Evolutionary conservation across 2,329 filamentous ascomycete species (phyloP), one percentile per base, ranked within the genome.

Genomic region (Rutstroemia sp.): DNA sequence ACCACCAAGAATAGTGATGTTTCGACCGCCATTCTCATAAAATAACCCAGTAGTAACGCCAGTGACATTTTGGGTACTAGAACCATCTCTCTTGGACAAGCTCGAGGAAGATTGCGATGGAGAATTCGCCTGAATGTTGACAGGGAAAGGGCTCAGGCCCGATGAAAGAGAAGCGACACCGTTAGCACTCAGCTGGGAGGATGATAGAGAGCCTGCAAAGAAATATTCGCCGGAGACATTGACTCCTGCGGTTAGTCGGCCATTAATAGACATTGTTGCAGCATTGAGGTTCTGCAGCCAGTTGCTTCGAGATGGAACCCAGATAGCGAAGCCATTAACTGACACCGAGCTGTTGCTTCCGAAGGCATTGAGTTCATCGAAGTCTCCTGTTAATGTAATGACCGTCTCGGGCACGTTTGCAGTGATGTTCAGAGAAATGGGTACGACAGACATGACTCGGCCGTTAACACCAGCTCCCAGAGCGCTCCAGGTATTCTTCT

Each of bases 401-500:
- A 87, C 89, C 12, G 81, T 80, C 69, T 96, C 90, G 0, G 84
- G 80, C 18, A 77, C 77, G 39, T 81, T 79, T 19, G 74, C 74
- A 0, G 87, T 92, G 30, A 95, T 73, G 69, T 96, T 97, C 68
- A 97, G 75, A 14, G 80, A 79, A 65, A 97, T 78, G 0, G 88
- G 82, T 18, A 95, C 87, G 55, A 96, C 83, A 51, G 81, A 79
- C 52, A 78, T 75, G 16, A 97, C 92, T 6, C 77, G 76, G 19
- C 92, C 94, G 67, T 95, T 83, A 34, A 99, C 86, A 58, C 94
- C 94, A 37, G 86, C 87, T 44, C 94, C 94, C 6, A 99, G 78
- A 1, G 92, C 72, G 49, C 74, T 77, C 94, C 92, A 99, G 27
- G 78, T 71, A 61, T 89, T 82, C 58, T 79, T 79, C 16, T 78